A percentile compares a stretch with the other conserved stretches of the same genome.
These are phyloP conservation scores for Populus hybrid DNA, from an alignment of 441 rosid species.

Conservation along the genomic window DNA sequence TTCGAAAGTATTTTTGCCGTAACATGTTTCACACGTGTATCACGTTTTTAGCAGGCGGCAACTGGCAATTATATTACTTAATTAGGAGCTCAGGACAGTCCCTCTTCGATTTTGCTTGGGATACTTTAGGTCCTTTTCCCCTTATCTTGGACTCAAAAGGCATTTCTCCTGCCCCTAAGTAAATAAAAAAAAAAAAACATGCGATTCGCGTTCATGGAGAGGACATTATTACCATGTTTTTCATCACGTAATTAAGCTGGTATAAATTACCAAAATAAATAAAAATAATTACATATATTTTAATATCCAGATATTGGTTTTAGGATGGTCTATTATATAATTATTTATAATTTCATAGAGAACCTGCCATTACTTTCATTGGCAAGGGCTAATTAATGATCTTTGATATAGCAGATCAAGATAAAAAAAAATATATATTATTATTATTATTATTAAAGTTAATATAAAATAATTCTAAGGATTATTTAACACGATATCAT, in stretches of 20 bases:
- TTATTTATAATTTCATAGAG: neutral
- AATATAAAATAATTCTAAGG: no score
- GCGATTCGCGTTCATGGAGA: no score
- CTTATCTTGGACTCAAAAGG: neutral
- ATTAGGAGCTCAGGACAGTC: neutral
- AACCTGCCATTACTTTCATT: neutral
- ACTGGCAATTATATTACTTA: neutral
- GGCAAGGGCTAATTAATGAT: neutral
- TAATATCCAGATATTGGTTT: neutral
- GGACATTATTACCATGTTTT: no score
- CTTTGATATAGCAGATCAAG: neutral
- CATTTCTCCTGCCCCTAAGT: neutral
- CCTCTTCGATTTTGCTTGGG: neutral
- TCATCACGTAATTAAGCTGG: neutral
- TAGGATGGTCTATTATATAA: no score
- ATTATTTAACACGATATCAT: no score
- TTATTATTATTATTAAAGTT: no score
- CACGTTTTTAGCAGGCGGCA: neutral
- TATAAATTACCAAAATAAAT: neutral
- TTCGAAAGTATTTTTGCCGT: neutral
- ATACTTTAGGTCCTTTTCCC: neutral
- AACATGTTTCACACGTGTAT: neutral
- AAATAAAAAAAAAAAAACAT: no score
- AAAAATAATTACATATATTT: no score
- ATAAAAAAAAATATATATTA: no score